phyloP scores from a whole-genome alignment of 2,329 filamentous ascomycete species.

The Ophiocordyceps sinensis region DNA sequence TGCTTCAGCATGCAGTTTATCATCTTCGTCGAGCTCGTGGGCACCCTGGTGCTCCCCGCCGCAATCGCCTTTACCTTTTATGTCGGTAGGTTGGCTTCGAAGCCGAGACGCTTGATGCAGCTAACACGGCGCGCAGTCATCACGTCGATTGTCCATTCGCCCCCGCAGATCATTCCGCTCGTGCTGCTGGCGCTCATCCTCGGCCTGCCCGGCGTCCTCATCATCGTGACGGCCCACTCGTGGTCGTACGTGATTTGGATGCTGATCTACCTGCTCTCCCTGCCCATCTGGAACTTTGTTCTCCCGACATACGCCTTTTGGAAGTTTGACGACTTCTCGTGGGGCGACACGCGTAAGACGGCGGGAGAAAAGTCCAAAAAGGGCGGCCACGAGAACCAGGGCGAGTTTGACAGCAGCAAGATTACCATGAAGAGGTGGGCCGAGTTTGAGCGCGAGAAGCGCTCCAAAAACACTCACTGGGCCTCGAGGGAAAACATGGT shows the following conservation, averaged over 20 bases:
- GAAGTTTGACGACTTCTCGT: conserved; percentile 99
- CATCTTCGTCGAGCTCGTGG: conserved; percentile 86
- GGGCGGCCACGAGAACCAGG: conserved; percentile 73
- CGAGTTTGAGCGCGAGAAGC: conserved; percentile 69
- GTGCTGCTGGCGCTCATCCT: conserved; percentile 81
- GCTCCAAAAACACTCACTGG: conserved; percentile 36
- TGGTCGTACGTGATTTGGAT: conserved; percentile 93
- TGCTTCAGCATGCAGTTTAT: conserved; percentile 99
- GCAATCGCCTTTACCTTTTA: conserved; percentile 97
- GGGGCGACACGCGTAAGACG: conserved; percentile 96
- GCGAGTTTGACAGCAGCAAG: conserved; percentile 95
- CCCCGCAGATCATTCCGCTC: conserved; percentile 77
- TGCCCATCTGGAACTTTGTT: conserved; percentile 96
- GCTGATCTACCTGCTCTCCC: conserved; percentile 83
- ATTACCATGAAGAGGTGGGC: conserved; percentile 99
- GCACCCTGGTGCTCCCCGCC: conserved; percentile 86
- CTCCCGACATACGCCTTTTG: conserved; percentile 91
- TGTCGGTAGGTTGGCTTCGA: conserved; percentile 63
- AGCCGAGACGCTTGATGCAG: too few species aligned
- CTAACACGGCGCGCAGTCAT: conserved; percentile 41
- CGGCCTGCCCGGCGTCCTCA: conserved; percentile 81
- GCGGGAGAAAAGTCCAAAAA: conserved; percentile 82
- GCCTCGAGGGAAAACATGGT: conserved; percentile 33
- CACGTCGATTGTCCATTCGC: conserved; percentile 65
- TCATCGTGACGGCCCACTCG: conserved; percentile 85